These are phyloP conservation scores for Lentinula edodes DNA, from an alignment of 768 basidiomycete species.

Conservation along the genomic window DNA sequence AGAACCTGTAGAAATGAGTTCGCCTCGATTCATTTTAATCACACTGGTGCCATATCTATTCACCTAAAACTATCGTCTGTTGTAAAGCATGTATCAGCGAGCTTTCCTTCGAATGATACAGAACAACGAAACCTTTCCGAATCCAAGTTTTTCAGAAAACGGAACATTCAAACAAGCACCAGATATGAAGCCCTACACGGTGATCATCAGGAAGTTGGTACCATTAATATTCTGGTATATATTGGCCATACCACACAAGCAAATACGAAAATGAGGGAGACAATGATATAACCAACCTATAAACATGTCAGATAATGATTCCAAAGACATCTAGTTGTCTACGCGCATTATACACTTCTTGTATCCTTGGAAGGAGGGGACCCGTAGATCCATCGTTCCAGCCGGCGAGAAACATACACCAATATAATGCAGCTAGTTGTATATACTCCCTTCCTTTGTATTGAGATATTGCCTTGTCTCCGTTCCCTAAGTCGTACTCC, in stretches of 20 bases:
- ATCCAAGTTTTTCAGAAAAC: conserved; percentile 28
- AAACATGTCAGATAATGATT: not conserved
- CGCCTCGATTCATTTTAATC: not conserved
- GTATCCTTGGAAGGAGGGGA: conserved; percentile 69
- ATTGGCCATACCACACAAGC: conserved; percentile 27
- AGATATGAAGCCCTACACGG: conserved; percentile 31
- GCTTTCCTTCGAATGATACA: not conserved
- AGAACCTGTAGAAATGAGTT: conserved; percentile 4
- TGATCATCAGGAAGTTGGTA: not conserved
- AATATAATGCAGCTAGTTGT: conserved; percentile 53
- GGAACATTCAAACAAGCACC: conserved; percentile 35
- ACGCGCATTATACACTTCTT: conserved; percentile 22
- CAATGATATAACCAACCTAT: conserved; percentile 45
- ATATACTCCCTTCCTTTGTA: conserved; percentile 17
- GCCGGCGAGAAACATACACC: conserved; percentile 55
- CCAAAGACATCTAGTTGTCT: not conserved
- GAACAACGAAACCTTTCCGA: not conserved
- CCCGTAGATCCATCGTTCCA: conserved; percentile 79
- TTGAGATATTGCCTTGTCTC: not conserved
- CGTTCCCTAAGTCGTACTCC: not conserved
- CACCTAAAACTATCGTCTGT: not conserved
- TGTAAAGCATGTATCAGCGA: not conserved
- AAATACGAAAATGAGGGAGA: conserved; percentile 55
- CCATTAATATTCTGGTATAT: conserved; percentile 17
- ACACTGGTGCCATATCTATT: not conserved